Conservation (phyloP, 2,329 filamentous ascomycete species). For the Fusarium euwallaceae region DNA sequence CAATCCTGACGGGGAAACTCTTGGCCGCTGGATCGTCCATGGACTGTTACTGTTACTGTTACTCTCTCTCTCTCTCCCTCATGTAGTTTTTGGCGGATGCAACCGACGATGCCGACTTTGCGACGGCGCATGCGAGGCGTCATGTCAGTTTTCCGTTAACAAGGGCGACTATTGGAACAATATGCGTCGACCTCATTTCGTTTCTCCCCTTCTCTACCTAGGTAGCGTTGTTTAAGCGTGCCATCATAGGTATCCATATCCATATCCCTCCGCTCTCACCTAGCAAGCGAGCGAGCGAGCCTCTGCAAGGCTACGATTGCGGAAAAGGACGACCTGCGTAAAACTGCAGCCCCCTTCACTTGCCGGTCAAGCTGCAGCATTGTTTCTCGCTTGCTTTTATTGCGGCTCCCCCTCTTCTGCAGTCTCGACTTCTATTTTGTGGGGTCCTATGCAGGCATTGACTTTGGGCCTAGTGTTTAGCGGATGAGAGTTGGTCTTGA, state of each 20-base stretch:
- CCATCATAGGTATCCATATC: neutral
- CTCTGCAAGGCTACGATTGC: neutral
- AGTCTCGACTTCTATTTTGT: slow-evolving; percentile 9
- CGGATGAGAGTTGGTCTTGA: neutral
- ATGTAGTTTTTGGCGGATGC: slow-evolving; percentile 13
- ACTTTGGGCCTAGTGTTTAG: slow-evolving; percentile 1
- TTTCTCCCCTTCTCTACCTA: slow-evolving; percentile 1
- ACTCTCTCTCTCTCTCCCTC: neutral
- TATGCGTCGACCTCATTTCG: neutral
- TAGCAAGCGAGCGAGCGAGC: neutral
- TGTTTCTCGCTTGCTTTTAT: neutral
- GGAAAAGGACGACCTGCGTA: neutral
- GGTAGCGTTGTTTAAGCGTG: neutral
- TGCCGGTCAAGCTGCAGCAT: neutral
- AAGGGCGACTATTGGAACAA: neutral
- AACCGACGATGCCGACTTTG: neutral
- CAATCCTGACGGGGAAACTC: slow-evolving; percentile 20
- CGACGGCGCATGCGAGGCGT: neutral
- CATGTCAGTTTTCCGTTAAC: slow-evolving; percentile 6
- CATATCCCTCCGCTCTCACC: slow-evolving; percentile 5
- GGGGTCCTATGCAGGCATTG: slow-evolving; percentile 2
- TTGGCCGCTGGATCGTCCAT: slow-evolving; percentile 7
- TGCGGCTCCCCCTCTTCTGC: neutral
- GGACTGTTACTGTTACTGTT: neutral
- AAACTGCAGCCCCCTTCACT: neutral